phyloP scores from a whole-genome alignment of 805 yeast genomes.

The Yarrowia alimentaria region DNA sequence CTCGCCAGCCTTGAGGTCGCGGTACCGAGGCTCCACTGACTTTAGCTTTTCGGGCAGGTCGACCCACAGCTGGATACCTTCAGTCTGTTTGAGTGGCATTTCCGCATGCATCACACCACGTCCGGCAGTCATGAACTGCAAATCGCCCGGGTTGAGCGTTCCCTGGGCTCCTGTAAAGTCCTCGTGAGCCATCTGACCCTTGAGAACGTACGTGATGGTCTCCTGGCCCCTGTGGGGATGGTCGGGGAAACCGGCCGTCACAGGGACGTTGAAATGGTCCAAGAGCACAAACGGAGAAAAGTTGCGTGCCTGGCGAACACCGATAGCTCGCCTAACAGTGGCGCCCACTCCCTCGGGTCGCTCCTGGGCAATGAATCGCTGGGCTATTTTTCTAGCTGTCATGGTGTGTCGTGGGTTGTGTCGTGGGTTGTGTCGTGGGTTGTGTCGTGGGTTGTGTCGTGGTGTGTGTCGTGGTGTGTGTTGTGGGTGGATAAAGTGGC shows the following conservation, averaged over 20 bases:
- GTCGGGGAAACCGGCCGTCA: conserved; percentile 70
- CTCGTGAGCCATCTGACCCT: conserved; percentile 73
- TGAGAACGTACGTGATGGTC: conserved; percentile 65
- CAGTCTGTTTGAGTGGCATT: conserved; percentile 64
- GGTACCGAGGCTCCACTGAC: conserved; percentile 66
- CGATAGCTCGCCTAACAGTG: conserved; percentile 75
- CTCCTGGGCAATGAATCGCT: conserved; percentile 57
- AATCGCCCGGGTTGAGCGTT: conserved; percentile 72
- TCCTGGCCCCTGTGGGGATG: conserved; percentile 83
- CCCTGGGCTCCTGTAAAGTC: conserved; percentile 88
- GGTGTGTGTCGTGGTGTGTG: too few relatives aligned
- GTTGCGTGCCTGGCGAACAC: conserved; percentile 62
- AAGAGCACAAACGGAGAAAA: conserved; percentile 80
- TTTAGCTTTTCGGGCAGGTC: conserved; percentile 69
- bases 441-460: too few relatives aligned
- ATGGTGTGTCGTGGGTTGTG: too few relatives aligned
- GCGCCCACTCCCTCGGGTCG: conserved; percentile 91
- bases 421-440: too few relatives aligned
- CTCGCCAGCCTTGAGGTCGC: conserved; percentile 68
- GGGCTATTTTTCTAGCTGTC: conserved; percentile 47
- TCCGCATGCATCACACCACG: conserved; percentile 83
- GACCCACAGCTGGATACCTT: conserved; percentile 75
- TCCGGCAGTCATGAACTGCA: conserved; percentile 95
- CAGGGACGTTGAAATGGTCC: conserved; percentile 60
- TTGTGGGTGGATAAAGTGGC: too few relatives aligned